Percentiles rank a stretch among this genome's conserved stretches.
These are phyloP conservation scores for Aspergillaceae sp. DNA, from an alignment of 2,329 filamentous ascomycete species.

Conservation along the genomic window DNA sequence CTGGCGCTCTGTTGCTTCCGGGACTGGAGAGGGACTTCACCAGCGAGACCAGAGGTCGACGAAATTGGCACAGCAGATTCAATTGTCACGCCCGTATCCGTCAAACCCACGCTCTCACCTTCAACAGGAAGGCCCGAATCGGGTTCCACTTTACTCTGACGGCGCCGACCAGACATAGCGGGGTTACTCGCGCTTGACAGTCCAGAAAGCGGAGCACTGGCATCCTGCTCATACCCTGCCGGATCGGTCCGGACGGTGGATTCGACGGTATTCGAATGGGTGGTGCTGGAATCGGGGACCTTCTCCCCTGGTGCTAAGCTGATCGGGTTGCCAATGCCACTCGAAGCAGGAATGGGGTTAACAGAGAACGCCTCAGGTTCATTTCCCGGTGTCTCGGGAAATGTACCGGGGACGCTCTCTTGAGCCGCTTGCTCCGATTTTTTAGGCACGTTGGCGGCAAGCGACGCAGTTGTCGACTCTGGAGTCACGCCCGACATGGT, in stretches of 20 bases:
- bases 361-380: constrained; percentile 41
- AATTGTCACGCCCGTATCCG: constrained; percentile 47
- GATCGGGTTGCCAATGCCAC: constrained; percentile 65
- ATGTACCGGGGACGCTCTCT: constrained; percentile 53
- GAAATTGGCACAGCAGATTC: constrained; percentile 43
- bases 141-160: constrained; percentile 57
- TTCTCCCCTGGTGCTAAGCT: constrained; percentile 69
- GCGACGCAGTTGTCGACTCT: constrained; percentile 59
- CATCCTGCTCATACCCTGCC: constrained; percentile 75
- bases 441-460: constrained; percentile 29
- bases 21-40: constrained; percentile 36
- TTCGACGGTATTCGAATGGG: constrained; percentile 63
- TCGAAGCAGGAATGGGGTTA: constrained; percentile 51
- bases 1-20: constrained; percentile 15
- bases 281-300: constrained; percentile 57
- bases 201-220: constrained; percentile 40
- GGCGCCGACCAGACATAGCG: constrained; percentile 6
- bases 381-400: constrained; percentile 61
- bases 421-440: constrained; percentile 15
- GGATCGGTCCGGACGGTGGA: constrained; percentile 60
- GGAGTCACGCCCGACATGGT: constrained; percentile 57
- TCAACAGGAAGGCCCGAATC: constrained; percentile 70
- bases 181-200: neutral
- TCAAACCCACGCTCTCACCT: constrained; percentile 29
- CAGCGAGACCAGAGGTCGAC: constrained; percentile 40